phyloP scores from a whole-genome alignment of 345 rosid species.

The Syzygium aqueum region DNA sequence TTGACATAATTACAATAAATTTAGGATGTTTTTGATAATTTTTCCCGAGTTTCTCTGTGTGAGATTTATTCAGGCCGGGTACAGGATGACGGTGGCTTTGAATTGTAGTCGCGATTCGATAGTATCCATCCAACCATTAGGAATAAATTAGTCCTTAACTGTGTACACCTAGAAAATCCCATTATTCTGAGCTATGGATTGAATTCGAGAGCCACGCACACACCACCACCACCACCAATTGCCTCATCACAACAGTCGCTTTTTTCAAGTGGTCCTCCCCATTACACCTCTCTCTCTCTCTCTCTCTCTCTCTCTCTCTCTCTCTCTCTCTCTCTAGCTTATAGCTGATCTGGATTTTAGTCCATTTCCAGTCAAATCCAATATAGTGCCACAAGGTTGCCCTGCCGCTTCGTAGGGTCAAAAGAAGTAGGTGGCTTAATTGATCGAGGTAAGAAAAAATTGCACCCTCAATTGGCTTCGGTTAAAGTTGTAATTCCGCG shows the following conservation, averaged over 20 bases:
- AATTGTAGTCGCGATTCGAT: too few species aligned
- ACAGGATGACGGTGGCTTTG: not conserved
- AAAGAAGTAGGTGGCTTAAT: not conserved
- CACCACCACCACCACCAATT: not conserved
- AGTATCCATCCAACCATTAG: not conserved
- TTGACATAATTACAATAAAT: too few species aligned
- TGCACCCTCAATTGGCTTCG: too few species aligned
- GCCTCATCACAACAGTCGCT: not conserved
- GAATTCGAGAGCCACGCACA: not conserved
- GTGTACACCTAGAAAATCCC: not conserved
- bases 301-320: not conserved
- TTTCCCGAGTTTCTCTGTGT: too few species aligned
- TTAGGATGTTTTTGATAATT: too few species aligned
- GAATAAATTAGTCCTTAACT: not conserved
- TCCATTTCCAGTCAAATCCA: not conserved
- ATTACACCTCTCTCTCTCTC: not conserved
- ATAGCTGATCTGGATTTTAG: not conserved
- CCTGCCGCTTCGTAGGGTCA: not conserved
- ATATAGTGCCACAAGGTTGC: not conserved
- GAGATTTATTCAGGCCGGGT: not conserved
- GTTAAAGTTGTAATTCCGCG: too few species aligned
- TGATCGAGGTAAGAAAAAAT: not conserved
- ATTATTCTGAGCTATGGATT: not conserved
- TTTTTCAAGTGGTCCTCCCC: not conserved
- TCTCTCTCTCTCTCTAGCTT: not conserved